Evolutionary conservation across 192 early-diverging fungal genomes (phyloP), one percentile per base, ranked within the genome.

Genomic region (Umbelopsis sp.): DNA sequence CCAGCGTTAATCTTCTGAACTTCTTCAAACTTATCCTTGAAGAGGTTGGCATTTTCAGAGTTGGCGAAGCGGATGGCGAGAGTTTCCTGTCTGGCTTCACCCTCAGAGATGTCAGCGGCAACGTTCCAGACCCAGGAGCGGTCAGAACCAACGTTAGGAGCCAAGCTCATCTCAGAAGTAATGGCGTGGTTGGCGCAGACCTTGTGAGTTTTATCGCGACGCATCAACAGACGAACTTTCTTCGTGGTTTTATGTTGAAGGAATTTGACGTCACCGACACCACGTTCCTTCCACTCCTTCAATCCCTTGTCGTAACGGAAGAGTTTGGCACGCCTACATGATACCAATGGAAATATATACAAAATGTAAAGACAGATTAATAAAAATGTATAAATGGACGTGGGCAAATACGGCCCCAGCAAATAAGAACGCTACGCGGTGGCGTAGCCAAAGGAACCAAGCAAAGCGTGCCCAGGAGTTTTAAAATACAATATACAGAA

Each of bases 241-340:
- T 86, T 85, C 72, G 87, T 85, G 59, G 88, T 84, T 87, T 96
- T 95, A 89, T 99, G 97, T 83, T 93, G 88, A 75, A 99, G 82
- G 52, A 99, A 87, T 84, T 96, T 96, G 41, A 98, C 92, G 76
- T 99, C 97, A 69, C 97, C 97, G 26, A 96, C 98, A 32, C 97
- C 97, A 71, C 97, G 94, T 86, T 99, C 97, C 87, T 99, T 99
- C 97, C 97, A 99, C 83, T 99, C 97, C 62, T 92, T 95, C 73
- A 69, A 80, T 36, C 84, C 85, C 73, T 95, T 92, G 79, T 97
- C 94, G 81, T 96, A 99, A 73, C 97, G 93, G 93, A 96, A 99
- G 65, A 99, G 89, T 90, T 98, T 98, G 70, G 93, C 90, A 74
- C 96, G 89, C 93, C 96, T 95, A 79, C 17, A 29, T n/a, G 22